Conservation (phyloP, 371 early-diverging fungal genomes). For the Mucor velutinosus region DNA sequence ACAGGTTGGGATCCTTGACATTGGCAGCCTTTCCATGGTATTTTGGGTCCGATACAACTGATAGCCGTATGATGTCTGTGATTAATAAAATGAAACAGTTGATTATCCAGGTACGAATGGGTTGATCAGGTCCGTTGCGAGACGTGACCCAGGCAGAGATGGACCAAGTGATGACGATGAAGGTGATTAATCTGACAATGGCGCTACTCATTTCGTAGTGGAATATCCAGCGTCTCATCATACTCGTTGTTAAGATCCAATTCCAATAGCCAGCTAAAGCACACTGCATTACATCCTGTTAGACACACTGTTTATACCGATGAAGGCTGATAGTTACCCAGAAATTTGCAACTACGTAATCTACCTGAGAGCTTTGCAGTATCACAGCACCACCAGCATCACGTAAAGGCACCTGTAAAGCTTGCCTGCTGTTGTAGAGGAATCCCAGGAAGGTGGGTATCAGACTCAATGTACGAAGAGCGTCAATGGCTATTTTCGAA, state of each 20-base stretch:
- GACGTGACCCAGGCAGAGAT: conserved; percentile 53
- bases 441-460: conserved; percentile 58
- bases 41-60: conserved; percentile 50
- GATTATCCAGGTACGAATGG: conserved; percentile 62
- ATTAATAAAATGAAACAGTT: conserved; percentile 53
- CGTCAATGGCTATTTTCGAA: conserved; percentile 41
- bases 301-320: background rate
- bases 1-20: conserved; percentile 31
- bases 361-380: conserved; percentile 55
- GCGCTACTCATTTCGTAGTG: conserved; percentile 62
- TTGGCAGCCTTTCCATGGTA: conserved; percentile 39
- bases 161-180: conserved; percentile 63
- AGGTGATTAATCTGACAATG: conserved; percentile 59
- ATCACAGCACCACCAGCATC: conserved; percentile 56
- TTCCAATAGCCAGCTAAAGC: conserved; percentile 63
- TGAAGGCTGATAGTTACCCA: conserved; percentile 43
- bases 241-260: conserved; percentile 59
- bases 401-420: conserved; percentile 45
- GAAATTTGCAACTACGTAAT: conserved; percentile 60
- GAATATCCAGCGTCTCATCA: conserved; percentile 65
- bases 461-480: conserved; percentile 48
- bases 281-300: conserved; percentile 36
- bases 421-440: conserved; percentile 45
- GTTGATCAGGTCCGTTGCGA: conserved; percentile 57
- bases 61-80: conserved; percentile 53